Base-by-base conservation (phyloP, 176 grass and related monocot species). In the Raddia guianensis region DNA sequence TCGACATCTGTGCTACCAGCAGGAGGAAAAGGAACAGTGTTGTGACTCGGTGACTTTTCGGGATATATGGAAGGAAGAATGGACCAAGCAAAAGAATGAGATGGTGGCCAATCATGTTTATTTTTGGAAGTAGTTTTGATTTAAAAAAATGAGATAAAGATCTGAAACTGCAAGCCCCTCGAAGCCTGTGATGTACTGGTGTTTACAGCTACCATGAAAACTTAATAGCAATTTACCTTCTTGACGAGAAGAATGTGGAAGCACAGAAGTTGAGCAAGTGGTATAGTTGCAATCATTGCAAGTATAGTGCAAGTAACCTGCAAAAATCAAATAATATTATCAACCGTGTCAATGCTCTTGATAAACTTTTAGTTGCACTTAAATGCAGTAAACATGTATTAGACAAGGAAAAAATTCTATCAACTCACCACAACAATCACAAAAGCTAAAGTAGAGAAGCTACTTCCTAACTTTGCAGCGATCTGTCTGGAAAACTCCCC, bases 211-310 rank as follows among this genome's bases (percentile, higher is more conserved):
- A 58, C 3, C 27, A 18, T 78, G 54, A 34, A 62, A 68, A 18
- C 13, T 46, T 69, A 35, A 82, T 52, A 80, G 52, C 48, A 68
- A 78, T 66, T 87, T 89, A 85, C 95, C 88, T 98, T 98, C 82
- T 98, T 99, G 79, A 99, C 84, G 64, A 99, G 84, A 89, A 99
- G 96, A 68, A 99, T 76, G 79, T 99, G 96, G 77, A 99, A 99
- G 87, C 91, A 99, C 66, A 99, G 82, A 71, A 99, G 92, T 76
- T 99, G 96, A 66, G 79, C 90, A 49, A 99, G 88, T 66, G 96
- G 96, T 73, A 99, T 19, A 70, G 96, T 95, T 3, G 90, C 96
- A 67, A 99, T 67, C 96, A 99, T 93, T 73, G 96, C 92, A 69
- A 99, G 85, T 20, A 93, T 84, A 72, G 96, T 99, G 72, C 96